Evolutionary conservation across 2,329 filamentous ascomycete species (phyloP).

Genomic region (Paracorniculantispora psalliotae): DNA sequence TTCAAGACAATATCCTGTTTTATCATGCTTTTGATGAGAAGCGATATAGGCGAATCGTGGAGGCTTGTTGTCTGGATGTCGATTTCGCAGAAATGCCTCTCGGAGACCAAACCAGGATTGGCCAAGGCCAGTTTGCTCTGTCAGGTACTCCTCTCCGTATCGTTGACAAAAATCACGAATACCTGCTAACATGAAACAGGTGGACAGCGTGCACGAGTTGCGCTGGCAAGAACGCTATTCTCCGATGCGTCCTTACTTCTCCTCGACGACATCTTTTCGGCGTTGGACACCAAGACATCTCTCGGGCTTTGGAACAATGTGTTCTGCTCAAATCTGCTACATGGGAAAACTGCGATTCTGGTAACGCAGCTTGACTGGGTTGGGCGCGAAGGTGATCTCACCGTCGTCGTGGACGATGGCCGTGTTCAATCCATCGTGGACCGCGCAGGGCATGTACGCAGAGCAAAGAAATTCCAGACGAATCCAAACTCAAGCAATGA

Average conservation of each 20-base stretch:
- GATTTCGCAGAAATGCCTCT: conserved; percentile 47
- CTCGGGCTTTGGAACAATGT: conserved; percentile 51
- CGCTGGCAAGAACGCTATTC: conserved; percentile 52
- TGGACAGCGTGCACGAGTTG: conserved; percentile 52
- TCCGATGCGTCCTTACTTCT: conserved; percentile 50
- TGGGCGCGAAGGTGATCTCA: conserved; percentile 43
- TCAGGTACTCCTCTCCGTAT: no score
- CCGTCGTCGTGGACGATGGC: conserved; percentile 42
- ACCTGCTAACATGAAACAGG: not conserved
- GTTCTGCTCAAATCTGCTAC: conserved; percentile 51
- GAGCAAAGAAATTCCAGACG: conserved; percentile 30
- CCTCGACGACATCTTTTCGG: conserved; percentile 56
- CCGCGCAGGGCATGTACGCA: conserved; percentile 36
- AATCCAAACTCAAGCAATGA: conserved; percentile 22
- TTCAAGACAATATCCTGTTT: conserved; percentile 52
- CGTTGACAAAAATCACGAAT: no score
- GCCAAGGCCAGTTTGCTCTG: conserved; percentile 49
- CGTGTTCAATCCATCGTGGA: conserved; percentile 33
- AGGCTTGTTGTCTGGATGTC: conserved; percentile 48
- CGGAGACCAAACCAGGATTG: conserved; percentile 48
- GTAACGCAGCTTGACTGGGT: conserved; percentile 54
- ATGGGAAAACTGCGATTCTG: conserved; percentile 50
- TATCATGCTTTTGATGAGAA: conserved; percentile 43
- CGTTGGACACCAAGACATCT: conserved; percentile 55
- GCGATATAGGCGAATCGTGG: conserved; percentile 50